Base-by-base conservation (phyloP, 352 stramenopile genomes). In the Phytopythium aichiense region DNA sequence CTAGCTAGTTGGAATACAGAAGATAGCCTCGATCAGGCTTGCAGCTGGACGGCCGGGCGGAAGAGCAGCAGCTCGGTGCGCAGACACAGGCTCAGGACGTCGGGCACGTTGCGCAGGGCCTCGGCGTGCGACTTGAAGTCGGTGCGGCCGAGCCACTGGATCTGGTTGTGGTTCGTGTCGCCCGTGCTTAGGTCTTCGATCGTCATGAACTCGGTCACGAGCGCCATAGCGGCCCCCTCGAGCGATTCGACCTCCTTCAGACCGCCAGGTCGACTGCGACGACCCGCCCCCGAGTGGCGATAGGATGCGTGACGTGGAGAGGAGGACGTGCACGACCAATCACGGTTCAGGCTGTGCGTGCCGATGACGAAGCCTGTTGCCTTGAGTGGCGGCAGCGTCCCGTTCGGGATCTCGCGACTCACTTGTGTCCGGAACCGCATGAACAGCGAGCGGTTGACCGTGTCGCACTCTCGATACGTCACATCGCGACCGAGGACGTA, bases 191-290 rank as follows among this genome's bases (percentile, higher is more conserved):
- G 51, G 63, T 84, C 74, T 20, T 56, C 35, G 16, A 78, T 60
- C 52, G 72, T 67, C 18, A 80, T 38, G 63, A 80, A 79, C 61
- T 83, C 74, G 38, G 80, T 80, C 22, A 62, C 70, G 23, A 81
- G 50, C 30, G 70, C 72, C 56, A 79, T 54, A 49, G 81, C 70
- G 18, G 74, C 50, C 50, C 50, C 45, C 50, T 60, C 69, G 46
- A 84, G 31, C n/a, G 67, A 65, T 7, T 69, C 64, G 25, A n/a
- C n/a, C n/a, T n/a, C n/a, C 25, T 30, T 30, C 25, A 30, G 25
- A 30, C 25, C 25, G 25, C 25, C 25, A 30, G 25, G 25, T 30
- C 25, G 25, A 30, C 25, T 30, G 25, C 25, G 25, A 30, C 25
- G 1, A 30, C 25, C 25, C 3, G 25, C 25, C 1, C 3, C 3